Conservation (phyloP, 148 eudicot species). For the Amaranthus hypochondriacus region DNA sequence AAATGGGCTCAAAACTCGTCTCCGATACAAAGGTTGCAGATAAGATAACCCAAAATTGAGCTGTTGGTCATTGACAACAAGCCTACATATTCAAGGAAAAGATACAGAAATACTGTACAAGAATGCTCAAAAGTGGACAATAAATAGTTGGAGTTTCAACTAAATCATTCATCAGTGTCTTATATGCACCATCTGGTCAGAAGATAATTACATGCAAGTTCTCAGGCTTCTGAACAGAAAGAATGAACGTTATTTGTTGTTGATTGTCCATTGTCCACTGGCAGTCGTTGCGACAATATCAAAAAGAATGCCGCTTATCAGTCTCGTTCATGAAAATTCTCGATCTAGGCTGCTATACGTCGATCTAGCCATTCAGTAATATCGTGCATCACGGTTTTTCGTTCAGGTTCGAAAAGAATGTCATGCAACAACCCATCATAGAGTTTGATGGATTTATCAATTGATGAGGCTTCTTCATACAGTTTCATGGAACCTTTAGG, state of each 20-base stretch:
- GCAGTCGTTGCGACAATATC: background rate
- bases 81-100: background rate
- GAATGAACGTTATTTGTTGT: background rate
- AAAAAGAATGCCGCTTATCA: conserved; percentile 12
- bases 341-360: conserved; percentile 12
- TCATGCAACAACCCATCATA: conserved; percentile 64
- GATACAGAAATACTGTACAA: background rate
- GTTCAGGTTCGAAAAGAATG: conserved; percentile 75
- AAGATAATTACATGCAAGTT: background rate
- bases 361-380: conserved; percentile 62
- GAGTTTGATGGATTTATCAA: conserved; percentile 58
- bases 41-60: too few species aligned
- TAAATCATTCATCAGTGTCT: background rate
- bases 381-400: conserved; percentile 35
- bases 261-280: background rate
- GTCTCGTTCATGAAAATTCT: background rate
- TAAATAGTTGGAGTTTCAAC: background rate
- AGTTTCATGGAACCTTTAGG: conserved; percentile 63
- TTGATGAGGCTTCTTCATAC: conserved; percentile 58
- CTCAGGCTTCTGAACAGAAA: background rate
- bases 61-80: background rate
- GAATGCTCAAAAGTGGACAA: background rate
- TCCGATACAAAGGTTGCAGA: too few species aligned
- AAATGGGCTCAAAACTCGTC: too few species aligned
- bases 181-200: background rate